phyloP scores from a whole-genome alignment of 306 rosid species.

The Cyamopsis tetragonoloba region DNA sequence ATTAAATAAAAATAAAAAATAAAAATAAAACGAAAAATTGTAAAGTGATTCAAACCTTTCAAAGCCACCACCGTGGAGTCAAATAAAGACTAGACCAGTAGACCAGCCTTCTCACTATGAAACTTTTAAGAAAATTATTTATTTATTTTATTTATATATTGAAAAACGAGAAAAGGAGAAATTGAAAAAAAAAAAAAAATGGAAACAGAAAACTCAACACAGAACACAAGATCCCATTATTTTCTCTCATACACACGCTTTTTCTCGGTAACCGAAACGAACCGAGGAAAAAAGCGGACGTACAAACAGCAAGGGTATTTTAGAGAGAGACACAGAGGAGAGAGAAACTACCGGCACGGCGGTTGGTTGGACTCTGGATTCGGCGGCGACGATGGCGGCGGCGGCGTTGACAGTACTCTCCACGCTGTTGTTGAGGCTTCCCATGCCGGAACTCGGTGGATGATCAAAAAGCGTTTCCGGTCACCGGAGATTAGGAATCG shows the following conservation, averaged over 20 bases:
- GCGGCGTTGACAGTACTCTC: conserved; percentile 93
- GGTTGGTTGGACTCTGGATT: conserved; percentile 77
- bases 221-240: conserved; percentile 34
- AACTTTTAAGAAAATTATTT: background rate
- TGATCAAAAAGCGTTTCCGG: background rate
- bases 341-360: conserved; percentile 45
- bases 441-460: conserved; percentile 37
- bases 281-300: conserved; percentile 8
- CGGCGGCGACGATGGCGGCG: conserved; percentile 88
- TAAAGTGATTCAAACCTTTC: conserved; percentile 25
- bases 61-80: conserved; percentile 22
- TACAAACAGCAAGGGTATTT: background rate
- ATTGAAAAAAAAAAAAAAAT: background rate
- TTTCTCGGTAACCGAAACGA: conserved; percentile 24
- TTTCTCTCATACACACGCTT: conserved; percentile 16
- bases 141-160: no score
- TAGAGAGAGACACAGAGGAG: background rate
- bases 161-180: background rate
- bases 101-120: conserved; percentile 6
- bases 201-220: background rate
- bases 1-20: background rate
- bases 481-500: conserved; percentile 20
- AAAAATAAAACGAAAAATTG: background rate
- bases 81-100: conserved; percentile 19
- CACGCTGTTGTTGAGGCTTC: conserved; percentile 56